Base-by-base conservation (phyloP, 1,139 yeast species). In the Candida sanyaensis region DNA sequence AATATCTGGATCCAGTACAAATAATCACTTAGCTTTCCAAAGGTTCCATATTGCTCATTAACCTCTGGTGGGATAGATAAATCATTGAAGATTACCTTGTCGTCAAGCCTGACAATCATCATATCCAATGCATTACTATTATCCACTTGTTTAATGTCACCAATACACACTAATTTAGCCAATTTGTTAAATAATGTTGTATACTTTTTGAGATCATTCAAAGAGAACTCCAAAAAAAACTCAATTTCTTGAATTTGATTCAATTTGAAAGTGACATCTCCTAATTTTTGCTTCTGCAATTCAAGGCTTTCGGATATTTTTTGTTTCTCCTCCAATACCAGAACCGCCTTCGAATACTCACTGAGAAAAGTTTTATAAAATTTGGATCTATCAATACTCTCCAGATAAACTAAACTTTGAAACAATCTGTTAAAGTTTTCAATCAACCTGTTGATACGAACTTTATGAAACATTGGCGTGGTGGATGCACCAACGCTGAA, bases 211-310 rank as follows among this genome's bases (percentile, higher is more conserved):
- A 85, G 60, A 55, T 85, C 89, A 10, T 68, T 65, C 24, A 68
- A 53, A 1, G 87, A 79, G 55, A 75, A 85, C 39, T 73, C 73
- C 27, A 86, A 59, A 56, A 88, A 87, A 31, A 73, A 72, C 43
- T 77, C 81, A 41, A 84, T 81, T 42, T 83, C 87, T 13, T 71
- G 60, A 3, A 74, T 59, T 41, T 71, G 68, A n/a, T 47, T 47
- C 2, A 50, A 48, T 1, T 67, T 56, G 23, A 71, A 55, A 23
- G 58, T 64, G 1, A 68, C 62, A 4, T 62, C 65, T 1, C 70
- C 70, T 8, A 56, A 37, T 6, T 47, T 51, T 2, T 41, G 46
- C 45, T 61, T 52, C 17, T 46, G 28, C 23, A 65, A 67, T 33
- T 63, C 65, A 5, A 41, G 44, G 13, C 37, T 24, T 4, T 49